These are phyloP conservation scores for Backusella psychrophila DNA, from an alignment of 192 early-diverging fungal genomes.

Conservation along the genomic window DNA sequence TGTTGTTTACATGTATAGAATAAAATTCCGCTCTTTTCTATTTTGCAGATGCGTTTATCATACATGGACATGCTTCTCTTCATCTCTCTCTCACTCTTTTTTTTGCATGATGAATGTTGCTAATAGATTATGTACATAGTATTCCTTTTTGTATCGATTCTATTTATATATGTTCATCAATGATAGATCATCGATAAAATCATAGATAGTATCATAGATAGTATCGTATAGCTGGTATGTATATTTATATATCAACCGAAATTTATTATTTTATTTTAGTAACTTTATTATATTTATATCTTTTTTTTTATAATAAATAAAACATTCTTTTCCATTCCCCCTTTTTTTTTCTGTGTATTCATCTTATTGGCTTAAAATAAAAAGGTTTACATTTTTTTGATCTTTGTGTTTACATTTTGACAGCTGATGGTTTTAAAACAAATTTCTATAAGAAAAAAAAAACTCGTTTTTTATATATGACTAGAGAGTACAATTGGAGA, in stretches of 20 bases:
- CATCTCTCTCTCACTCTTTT: too few species aligned
- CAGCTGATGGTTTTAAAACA: background rate
- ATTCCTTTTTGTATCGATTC: too few species aligned
- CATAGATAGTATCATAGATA: too few species aligned
- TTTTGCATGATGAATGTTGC: too few species aligned
- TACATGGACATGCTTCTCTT: too few species aligned
- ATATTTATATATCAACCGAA: too few species aligned
- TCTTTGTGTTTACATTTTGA: background rate
- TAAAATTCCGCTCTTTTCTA: background rate
- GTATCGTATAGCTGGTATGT: background rate
- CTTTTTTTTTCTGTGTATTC: background rate
- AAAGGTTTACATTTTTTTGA: background rate
- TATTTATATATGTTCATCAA: too few species aligned
- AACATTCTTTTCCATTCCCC: background rate
- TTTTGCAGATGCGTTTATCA: background rate
- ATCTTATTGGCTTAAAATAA: background rate
- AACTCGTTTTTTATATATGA: background rate
- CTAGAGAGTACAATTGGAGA: background rate
- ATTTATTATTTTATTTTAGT: too few species aligned
- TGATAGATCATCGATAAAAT: too few species aligned
- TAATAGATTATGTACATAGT: too few species aligned
- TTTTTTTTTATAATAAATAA: background rate
- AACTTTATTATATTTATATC: background rate
- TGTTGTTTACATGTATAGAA: constrained; percentile 1
- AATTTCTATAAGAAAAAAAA: background rate